A percentile compares a stretch with the other conserved stretches of the same genome.
Evolutionary conservation across 257 asterid genomes (phyloP).

Genomic region (Gynochthodes officinalis): DNA sequence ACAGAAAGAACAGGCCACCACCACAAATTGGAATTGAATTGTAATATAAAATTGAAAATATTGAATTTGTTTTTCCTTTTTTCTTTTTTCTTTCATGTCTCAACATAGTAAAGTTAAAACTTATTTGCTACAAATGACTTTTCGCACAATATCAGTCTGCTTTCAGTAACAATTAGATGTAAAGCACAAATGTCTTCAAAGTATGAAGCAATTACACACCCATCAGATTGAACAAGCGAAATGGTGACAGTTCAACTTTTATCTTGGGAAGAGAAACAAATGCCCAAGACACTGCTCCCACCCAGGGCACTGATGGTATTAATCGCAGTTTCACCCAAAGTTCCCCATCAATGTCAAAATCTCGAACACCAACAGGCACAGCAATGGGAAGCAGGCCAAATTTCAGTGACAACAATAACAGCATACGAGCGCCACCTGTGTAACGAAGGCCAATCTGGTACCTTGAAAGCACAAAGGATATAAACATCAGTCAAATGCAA

Average conservation of each 20-base stretch:
- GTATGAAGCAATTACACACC: constrained; percentile 44
- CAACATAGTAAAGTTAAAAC: too few species aligned
- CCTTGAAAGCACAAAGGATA: constrained; percentile 37
- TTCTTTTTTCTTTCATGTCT: too few species aligned
- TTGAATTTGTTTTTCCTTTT: background rate
- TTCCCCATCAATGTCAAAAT: constrained; percentile 96
- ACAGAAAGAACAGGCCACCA: background rate
- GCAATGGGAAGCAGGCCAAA: constrained; percentile 71
- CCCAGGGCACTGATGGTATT: constrained; percentile 97
- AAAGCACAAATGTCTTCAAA: background rate
- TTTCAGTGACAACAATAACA: constrained; percentile 72
- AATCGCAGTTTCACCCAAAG: constrained; percentile 89
- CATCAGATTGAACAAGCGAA: constrained; percentile 94
- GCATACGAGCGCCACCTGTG: constrained; percentile 90
- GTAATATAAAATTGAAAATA: too few species aligned
- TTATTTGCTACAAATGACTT: too few species aligned
- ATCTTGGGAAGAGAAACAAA: constrained; percentile 97
- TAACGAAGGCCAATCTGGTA: constrained; percentile 68
- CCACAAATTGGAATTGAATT: background rate
- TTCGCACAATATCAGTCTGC: background rate
- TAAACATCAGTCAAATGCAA: background rate
- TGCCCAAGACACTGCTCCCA: constrained; percentile 99
- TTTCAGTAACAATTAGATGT: background rate
- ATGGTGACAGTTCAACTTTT: constrained; percentile 86
- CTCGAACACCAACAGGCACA: constrained; percentile 90